Evolutionary conservation across 75 land plant species (phyloP), one percentile per base, ranked within the genome.

Genomic region (Sequoiadendron giganteum): DNA sequence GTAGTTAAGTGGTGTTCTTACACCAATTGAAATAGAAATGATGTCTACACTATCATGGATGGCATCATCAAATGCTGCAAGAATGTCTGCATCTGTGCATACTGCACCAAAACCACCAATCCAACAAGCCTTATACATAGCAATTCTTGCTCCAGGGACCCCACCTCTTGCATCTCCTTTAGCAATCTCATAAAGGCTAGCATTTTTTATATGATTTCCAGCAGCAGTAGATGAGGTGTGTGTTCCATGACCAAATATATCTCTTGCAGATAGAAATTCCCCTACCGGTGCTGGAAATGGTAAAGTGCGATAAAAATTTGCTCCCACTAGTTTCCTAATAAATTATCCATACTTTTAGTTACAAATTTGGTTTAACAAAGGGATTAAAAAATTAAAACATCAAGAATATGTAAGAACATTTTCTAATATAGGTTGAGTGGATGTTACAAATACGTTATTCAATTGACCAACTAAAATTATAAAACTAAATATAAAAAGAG

Each of bases 41-140:
- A 96, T 87, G 65, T 96, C 93, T n/a, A 93, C 95, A 1, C 95
- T 95, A 85, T 95, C 97, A 52, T 13, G 1, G 55, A 52, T 52
- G 55, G 55, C 55, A 52, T 52, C 55, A 52, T 52, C 55, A 14
- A 52, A 52, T 52, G 55, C 55, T 52, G 55, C 55, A 52, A 52
- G 55, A 52, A 52, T 52, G 55, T 52, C 15, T 92, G 70, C 93
- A 85, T 96, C 95, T 15, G 99, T 92, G 56, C 92, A 93, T 84
- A 89, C 92, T 87, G 97, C 95, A 4, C 93, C 95, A 9, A 89
- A 88, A 36, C 38, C 38, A 3, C 2, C 2, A 52, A 75, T 85
- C 96, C 95, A 97, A 87, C 99, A 97, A 19, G 96, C 97, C 87
- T 97, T 97, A 87, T 97, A 97, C 1, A 87, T 94, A 10, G 99